phyloP scores from a whole-genome alignment of 1,284 basidiomycete species.

The Boletellus deceptivus region DNA sequence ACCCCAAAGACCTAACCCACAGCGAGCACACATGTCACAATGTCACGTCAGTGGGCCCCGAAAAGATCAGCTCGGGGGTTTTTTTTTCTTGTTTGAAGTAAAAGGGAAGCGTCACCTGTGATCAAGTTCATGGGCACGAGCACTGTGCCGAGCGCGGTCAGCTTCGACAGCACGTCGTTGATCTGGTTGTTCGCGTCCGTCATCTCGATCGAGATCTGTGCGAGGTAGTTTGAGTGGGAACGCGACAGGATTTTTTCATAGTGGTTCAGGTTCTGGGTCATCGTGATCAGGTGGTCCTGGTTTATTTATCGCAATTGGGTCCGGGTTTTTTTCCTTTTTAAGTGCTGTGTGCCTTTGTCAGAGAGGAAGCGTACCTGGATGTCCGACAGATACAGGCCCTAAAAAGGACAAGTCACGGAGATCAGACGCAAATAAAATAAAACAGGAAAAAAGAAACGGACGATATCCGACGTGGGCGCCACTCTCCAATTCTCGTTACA shows the following conservation, averaged over 20 bases:
- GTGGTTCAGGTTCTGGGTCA: constrained; percentile 99
- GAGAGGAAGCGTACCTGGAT: constrained; percentile 53
- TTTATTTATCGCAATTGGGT: no score
- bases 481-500: constrained; percentile 99
- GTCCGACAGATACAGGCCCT: constrained; percentile 94
- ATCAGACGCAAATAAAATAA: not conserved
- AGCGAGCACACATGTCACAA: no score
- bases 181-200: constrained; percentile 99
- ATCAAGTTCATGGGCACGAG: constrained; percentile 97
- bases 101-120: constrained; percentile 54
- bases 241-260: constrained; percentile 99
- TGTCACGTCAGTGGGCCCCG: no score
- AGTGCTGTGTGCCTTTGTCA: not conserved
- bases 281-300: constrained; percentile 96
- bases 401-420: not conserved
- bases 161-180: constrained; percentile 98
- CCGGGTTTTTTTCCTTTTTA: not conserved
- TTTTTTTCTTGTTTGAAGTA: no score
- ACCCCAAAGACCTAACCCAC: constrained; percentile 66
- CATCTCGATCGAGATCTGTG: constrained; percentile 98
- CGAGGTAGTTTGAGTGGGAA: constrained; percentile 99
- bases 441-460: constrained; percentile 39
- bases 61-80: no score
- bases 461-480: constrained; percentile 97
- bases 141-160: constrained; percentile 97